Conservation (phyloP, 2,329 filamentous ascomycete species). For the Hymenoscyphus linearis region DNA sequence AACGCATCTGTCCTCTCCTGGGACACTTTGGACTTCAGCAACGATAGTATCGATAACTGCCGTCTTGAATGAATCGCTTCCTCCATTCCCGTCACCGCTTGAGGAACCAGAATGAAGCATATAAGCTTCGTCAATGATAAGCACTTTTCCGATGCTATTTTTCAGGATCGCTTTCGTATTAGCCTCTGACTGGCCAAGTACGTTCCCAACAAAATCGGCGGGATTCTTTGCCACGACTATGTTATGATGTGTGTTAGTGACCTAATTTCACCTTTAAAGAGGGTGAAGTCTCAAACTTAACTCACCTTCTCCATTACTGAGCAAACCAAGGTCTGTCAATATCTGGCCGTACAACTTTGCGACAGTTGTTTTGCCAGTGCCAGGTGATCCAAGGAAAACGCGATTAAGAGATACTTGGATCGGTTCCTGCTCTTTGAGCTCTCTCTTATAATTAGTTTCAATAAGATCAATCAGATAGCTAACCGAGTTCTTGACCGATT, state of each 20-base stretch:
- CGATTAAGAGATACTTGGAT: slow-evolving; percentile 60
- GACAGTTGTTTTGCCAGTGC: slow-evolving; percentile 72
- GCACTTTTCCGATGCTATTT: slow-evolving; percentile 62
- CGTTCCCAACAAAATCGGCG: slow-evolving; percentile 63
- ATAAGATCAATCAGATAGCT: slow-evolving; percentile 54
- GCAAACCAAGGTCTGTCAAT: slow-evolving; percentile 59
- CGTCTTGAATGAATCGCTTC: slow-evolving; percentile 48
- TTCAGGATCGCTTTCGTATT: slow-evolving; percentile 69
- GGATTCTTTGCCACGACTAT: slow-evolving; percentile 66
- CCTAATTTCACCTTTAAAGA: background rate
- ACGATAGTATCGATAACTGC: slow-evolving; percentile 70
- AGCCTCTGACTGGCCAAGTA: slow-evolving; percentile 61
- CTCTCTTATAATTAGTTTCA: slow-evolving; percentile 58
- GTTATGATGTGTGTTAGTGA: background rate
- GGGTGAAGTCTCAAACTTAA: slow-evolving; percentile 8
- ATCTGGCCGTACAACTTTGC: slow-evolving; percentile 68
- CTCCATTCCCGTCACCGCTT: slow-evolving; percentile 30
- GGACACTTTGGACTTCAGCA: slow-evolving; percentile 63
- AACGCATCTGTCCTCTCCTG: slow-evolving; percentile 68
- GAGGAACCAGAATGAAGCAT: slow-evolving; percentile 45
- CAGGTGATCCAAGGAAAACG: slow-evolving; percentile 66
- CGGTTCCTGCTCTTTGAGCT: slow-evolving; percentile 54
- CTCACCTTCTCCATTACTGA: slow-evolving; percentile 63
- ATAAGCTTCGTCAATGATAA: slow-evolving; percentile 79
- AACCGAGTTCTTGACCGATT: slow-evolving; percentile 57